Evolutionary conservation across 192 early-diverging fungal genomes (phyloP).

Genomic region (Rhizoclosmatium sp.): DNA sequence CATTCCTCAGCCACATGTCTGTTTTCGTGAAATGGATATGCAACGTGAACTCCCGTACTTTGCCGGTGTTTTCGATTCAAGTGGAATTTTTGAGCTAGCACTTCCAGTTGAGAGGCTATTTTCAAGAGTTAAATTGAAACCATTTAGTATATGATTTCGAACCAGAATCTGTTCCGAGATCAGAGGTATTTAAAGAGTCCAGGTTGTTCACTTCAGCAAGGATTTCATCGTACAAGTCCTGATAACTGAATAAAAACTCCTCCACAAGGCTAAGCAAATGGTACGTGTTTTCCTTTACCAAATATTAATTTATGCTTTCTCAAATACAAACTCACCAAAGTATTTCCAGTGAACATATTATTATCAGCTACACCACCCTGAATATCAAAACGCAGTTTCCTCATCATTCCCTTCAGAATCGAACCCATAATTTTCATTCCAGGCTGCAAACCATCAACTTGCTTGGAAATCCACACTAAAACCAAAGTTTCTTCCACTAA

Average conservation of each 20-base stretch:
- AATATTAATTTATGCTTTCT: slow-evolving; percentile 30
- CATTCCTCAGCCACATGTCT: slow-evolving; percentile 47
- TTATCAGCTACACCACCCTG: slow-evolving; percentile 29
- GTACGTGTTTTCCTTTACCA: slow-evolving; percentile 48
- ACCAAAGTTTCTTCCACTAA: slow-evolving; percentile 46
- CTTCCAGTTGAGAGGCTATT: too few species aligned
- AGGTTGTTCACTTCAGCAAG: slow-evolving; percentile 34
- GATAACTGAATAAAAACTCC: slow-evolving; percentile 55
- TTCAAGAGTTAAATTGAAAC: too few species aligned
- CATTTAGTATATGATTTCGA: too few species aligned
- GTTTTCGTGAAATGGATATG: slow-evolving; percentile 54
- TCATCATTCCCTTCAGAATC: slow-evolving; percentile 35
- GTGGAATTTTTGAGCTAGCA: not conserved
- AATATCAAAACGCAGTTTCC: slow-evolving; percentile 37
- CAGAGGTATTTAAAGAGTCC: slow-evolving; percentile 1
- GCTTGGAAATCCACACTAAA: slow-evolving; percentile 33
- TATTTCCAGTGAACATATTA: slow-evolving; percentile 37
- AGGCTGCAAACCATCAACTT: slow-evolving; percentile 7
- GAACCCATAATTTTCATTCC: slow-evolving; percentile 30
- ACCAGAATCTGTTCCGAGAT: not conserved
- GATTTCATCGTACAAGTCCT: slow-evolving; percentile 47
- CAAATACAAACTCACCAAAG: slow-evolving; percentile 35
- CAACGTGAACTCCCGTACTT: slow-evolving; percentile 41
- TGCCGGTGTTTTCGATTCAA: not conserved
- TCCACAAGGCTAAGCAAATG: slow-evolving; percentile 47